Evolutionary conservation across 176 grass and related monocot species (phyloP).

Genomic region (Aechmea fasciata): DNA sequence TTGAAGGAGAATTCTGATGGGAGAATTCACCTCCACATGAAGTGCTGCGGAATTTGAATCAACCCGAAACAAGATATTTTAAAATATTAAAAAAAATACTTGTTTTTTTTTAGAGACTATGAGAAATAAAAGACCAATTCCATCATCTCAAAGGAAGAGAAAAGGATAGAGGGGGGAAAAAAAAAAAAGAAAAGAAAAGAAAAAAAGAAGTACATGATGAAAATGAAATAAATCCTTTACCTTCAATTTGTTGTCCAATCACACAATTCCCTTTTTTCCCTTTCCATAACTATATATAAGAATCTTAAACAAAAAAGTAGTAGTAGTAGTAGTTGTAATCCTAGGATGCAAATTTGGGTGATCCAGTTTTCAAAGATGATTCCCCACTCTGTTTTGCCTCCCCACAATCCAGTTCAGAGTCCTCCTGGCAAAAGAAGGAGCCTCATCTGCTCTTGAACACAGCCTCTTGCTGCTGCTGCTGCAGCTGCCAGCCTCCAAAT

Average conservation of each 20-base stretch:
- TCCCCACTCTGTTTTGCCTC: constrained; percentile 40
- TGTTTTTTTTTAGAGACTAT: no score
- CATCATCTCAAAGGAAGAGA: constrained; percentile 17
- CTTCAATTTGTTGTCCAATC: neutral
- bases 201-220: neutral
- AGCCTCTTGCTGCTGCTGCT: constrained; percentile 43
- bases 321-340: no score
- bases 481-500: constrained; percentile 70
- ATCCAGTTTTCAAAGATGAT: neutral
- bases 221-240: neutral
- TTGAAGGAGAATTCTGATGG: no score
- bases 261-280: constrained; percentile 1
- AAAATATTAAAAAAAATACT: no score
- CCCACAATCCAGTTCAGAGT: constrained; percentile 85
- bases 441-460: constrained; percentile 47
- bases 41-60: no score
- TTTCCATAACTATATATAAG: neutral
- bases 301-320: no score
- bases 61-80: no score
- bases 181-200: neutral
- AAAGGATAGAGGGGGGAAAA: neutral
- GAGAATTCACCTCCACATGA: no score
- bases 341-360: neutral
- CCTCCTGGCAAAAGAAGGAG: constrained; percentile 69
- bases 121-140: constrained; percentile 2